Evolutionary conservation across 352 stramenopile genomes (phyloP).

Genomic region (Globisporangium apiculatum): DNA sequence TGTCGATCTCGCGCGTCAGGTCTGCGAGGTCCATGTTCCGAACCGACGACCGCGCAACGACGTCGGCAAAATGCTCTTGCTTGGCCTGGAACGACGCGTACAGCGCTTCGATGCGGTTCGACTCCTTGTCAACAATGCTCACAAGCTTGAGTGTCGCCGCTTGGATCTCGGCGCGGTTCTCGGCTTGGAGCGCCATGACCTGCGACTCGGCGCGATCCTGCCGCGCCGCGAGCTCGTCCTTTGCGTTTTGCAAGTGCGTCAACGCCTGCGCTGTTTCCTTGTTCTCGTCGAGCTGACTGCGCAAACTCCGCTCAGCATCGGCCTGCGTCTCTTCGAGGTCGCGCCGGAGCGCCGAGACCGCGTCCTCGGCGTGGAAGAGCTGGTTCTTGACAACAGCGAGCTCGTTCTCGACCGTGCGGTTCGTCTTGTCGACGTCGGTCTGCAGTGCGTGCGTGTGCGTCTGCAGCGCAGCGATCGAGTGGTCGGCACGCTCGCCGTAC

Average conservation of each 20-base stretch:
- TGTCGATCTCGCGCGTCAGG: slow-evolving; percentile 78
- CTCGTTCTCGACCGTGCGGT: slow-evolving; percentile 53
- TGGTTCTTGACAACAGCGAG: slow-evolving; percentile 61
- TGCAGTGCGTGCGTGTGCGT: slow-evolving; percentile 32
- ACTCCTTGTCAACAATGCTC: slow-evolving; percentile 74
- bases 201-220: slow-evolving; percentile 56
- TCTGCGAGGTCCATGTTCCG: slow-evolving; percentile 77
- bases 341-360: slow-evolving; percentile 42
- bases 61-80: slow-evolving; percentile 74
- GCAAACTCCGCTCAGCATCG: slow-evolving; percentile 50
- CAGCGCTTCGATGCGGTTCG: slow-evolving; percentile 67
- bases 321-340: slow-evolving; percentile 55
- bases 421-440: slow-evolving; percentile 39
- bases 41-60: slow-evolving; percentile 67
- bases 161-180: slow-evolving; percentile 74
- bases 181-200: slow-evolving; percentile 58
- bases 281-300: slow-evolving; percentile 51
- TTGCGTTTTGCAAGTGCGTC: slow-evolving; percentile 30
- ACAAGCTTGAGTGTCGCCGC: slow-evolving; percentile 52
- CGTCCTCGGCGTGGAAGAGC: slow-evolving; percentile 69
- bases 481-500: slow-evolving; percentile 38
- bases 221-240: slow-evolving; percentile 39
- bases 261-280: slow-evolving; percentile 31
- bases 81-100: slow-evolving; percentile 78
- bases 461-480: slow-evolving; percentile 27